Base-by-base conservation (phyloP, 441 rosid species). In the California macrophylla region DNA sequence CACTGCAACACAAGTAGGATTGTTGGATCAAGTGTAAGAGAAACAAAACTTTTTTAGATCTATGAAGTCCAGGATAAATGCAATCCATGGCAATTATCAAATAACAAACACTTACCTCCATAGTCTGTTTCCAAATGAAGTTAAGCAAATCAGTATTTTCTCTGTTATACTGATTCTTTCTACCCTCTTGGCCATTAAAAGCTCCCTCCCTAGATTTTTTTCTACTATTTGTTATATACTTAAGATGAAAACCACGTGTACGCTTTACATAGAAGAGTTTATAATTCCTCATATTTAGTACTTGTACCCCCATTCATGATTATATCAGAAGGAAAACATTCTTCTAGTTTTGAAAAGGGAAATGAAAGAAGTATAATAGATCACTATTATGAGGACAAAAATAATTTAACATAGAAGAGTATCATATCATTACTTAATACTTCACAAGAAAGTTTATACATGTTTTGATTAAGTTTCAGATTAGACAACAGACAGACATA, bases 1-100 rank as follows among this genome's bases (percentile, higher is more conserved):
- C 72, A 92, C 99, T 92, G 85, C 78, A 36, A 75, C 74, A 80
- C 9, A 64, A 23, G 60, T 21, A 76, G 3, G 40, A 70, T 58
- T 69, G 8, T 47, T 34, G 23, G 47, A 76, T 24, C 47, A 52
- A 7, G 9, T 18, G 26, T 10, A 66, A 61, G 20, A 72, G 29
- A 21, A 12, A 47, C 7, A 25, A 60, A 24, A 2, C 20, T 15
- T n/a, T n/a, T 40, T 20, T 50, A 30, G 8, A 64, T 40, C 18
- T 13, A 62, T 26, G 42, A 56, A 6, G 71, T 42, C n/a, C 50
- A 42, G 50, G 50, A 13, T 42, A 12, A 13, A 42, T 40, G n/a
- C 50, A 42, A 9, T 42, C 12, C 13, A 42, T 10, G 50, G 15
- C 13, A 42, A 42, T 42, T 42, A 42, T 15, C n/a, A 42, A 42